phyloP scores from a whole-genome alignment of 2,329 filamentous ascomycete species.

The Botryosphaeria dothidea region DNA sequence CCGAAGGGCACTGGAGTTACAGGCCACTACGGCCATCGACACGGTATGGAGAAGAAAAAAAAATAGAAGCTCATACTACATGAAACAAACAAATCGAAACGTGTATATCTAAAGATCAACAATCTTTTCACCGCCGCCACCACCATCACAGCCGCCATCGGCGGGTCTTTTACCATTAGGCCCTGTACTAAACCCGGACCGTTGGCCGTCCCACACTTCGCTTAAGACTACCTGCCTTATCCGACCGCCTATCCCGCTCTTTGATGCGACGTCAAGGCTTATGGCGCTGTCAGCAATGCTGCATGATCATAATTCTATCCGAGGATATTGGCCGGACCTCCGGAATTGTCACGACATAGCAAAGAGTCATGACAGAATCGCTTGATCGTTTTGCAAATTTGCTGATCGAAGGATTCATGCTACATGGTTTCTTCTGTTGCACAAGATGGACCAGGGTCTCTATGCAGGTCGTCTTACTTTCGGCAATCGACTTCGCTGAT shows the following conservation, averaged over 20 bases:
- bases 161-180: background rate
- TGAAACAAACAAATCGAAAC: background rate
- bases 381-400: background rate
- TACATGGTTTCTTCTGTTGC: background rate
- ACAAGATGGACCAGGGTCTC: background rate
- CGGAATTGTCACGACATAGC: background rate
- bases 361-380: background rate
- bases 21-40: background rate
- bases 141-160: background rate
- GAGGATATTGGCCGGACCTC: background rate
- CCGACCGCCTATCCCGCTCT: background rate
- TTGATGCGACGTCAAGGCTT: background rate
- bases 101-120: background rate
- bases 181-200: background rate
- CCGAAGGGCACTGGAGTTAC: slow-evolving; percentile 2
- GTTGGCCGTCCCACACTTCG: background rate
- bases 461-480: background rate
- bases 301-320: background rate
- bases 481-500: background rate
- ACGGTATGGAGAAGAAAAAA: background rate
- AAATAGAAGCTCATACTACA: background rate
- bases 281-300: background rate
- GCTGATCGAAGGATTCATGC: background rate
- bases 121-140: background rate
- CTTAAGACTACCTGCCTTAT: slow-evolving; percentile 11